Conservation (phyloP, 2,329 filamentous ascomycete genomes). For the Chaetomiaceae sp. region DNA sequence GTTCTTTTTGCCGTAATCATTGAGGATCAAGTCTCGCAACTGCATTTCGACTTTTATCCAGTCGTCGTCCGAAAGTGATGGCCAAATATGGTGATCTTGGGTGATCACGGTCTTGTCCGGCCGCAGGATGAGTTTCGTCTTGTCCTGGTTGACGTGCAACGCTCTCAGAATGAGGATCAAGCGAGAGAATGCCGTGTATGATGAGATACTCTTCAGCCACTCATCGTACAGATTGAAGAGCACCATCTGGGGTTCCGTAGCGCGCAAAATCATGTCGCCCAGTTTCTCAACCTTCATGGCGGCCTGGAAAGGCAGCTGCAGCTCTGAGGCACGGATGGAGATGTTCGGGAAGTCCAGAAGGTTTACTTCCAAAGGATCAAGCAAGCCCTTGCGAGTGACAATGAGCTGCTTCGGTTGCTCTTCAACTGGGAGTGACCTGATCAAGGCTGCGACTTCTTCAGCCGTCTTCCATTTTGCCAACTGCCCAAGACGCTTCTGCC, state of each 20-base stretch:
- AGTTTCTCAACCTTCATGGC: conserved; percentile 99
- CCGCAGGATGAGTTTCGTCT: conserved; percentile 90
- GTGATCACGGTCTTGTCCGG: conserved; percentile 98
- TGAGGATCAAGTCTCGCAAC: conserved; percentile 89
- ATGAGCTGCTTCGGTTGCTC: conserved; percentile 99
- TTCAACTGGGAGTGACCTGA: conserved; percentile 90
- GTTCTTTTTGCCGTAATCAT: conserved; percentile 99
- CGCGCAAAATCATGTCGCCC: conserved; percentile 96
- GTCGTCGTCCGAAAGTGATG: conserved; percentile 85
- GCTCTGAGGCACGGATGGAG: conserved; percentile 92
- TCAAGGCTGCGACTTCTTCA: conserved; percentile 97
- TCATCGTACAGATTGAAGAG: conserved; percentile 98
- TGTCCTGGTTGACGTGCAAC: conserved; percentile 95
- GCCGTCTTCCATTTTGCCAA: conserved; percentile 99
- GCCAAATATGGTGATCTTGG: conserved; percentile 98
- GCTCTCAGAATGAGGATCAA: conserved; percentile 89
- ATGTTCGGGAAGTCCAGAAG: conserved; percentile 98
- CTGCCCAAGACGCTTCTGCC: conserved; percentile 97
- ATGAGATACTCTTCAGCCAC: conserved; percentile 97
- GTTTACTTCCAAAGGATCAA: conserved; percentile 96
- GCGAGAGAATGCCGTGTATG: conserved; percentile 96
- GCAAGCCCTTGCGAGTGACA: conserved; percentile 91
- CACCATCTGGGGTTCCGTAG: conserved; percentile 99
- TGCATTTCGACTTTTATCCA: conserved; percentile 99
- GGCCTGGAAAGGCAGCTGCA: conserved; percentile 97